Conservation (phyloP, 495 filamentous ascomycete species). For the Penicillium silybi region DNA sequence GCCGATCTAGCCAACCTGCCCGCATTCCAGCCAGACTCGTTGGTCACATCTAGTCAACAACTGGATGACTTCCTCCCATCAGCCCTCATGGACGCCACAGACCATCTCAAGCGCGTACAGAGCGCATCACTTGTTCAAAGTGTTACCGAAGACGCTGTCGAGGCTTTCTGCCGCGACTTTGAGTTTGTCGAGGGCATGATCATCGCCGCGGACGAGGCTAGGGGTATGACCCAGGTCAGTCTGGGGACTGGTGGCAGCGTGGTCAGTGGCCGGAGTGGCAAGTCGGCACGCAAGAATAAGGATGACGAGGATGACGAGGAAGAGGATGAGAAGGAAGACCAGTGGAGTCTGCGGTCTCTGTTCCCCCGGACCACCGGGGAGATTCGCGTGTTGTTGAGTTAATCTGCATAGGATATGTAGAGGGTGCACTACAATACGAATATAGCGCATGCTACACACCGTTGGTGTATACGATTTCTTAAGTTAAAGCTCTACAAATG, state of each 20-base stretch:
- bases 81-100: slow-evolving; percentile 84
- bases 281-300: slow-evolving; percentile 16
- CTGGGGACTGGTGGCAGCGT: slow-evolving; percentile 27
- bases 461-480: too few species aligned
- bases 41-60: slow-evolving; percentile 64
- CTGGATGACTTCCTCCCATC: slow-evolving; percentile 91
- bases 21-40: slow-evolving; percentile 58
- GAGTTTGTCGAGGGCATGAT: slow-evolving; percentile 77
- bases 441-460: not conserved
- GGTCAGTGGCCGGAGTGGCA: slow-evolving; percentile 23
- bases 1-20: slow-evolving; percentile 51
- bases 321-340: slow-evolving; percentile 32
- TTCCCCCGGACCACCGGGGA: slow-evolving; percentile 85
- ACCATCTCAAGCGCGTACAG: slow-evolving; percentile 69
- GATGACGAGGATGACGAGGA: slow-evolving; percentile 27
- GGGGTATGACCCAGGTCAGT: slow-evolving; percentile 30
- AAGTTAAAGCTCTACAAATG: too few species aligned
- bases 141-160: slow-evolving; percentile 79
- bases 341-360: slow-evolving; percentile 55
- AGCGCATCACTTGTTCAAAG: slow-evolving; percentile 64
- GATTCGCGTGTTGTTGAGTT: slow-evolving; percentile 73
- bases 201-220: slow-evolving; percentile 53
- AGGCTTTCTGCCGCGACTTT: slow-evolving; percentile 86
- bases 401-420: not conserved
- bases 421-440: not conserved